phyloP scores from a whole-genome alignment of 805 yeast genomes.

The Myxozyma neotropica region DNA sequence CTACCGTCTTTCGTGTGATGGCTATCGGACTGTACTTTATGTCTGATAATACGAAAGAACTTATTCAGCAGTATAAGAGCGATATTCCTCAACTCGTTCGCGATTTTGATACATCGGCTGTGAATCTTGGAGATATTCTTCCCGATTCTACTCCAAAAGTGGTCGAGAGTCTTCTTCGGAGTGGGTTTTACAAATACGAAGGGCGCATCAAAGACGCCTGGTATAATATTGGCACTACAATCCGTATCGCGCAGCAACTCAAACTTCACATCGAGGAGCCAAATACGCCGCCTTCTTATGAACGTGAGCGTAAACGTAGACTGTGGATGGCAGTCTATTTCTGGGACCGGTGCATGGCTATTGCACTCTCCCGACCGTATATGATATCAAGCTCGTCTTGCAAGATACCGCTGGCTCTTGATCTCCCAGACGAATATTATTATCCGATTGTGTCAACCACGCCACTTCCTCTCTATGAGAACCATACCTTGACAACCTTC shows the following conservation, averaged over 20 bases:
- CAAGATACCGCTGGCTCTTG: constrained; percentile 25
- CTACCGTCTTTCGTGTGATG: constrained; percentile 23
- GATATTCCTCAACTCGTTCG: constrained; percentile 2
- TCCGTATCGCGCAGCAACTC: constrained; percentile 30
- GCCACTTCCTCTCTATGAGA: neutral
- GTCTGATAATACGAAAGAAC: constrained; percentile 12
- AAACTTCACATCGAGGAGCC: constrained; percentile 27
- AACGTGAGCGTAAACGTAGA: constrained; percentile 26
- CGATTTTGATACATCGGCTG: constrained; percentile 20
- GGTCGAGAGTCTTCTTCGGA: constrained; percentile 6
- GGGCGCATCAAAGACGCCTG: constrained; percentile 25
- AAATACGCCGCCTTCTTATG: constrained; percentile 19
- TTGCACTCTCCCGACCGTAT: constrained; percentile 25
- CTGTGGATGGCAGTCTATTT: constrained; percentile 28
- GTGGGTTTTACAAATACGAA: constrained; percentile 24
- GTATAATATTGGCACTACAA: constrained; percentile 20
- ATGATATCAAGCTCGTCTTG: constrained; percentile 22
- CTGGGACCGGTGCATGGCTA: constrained; percentile 28
- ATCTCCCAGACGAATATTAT: constrained; percentile 21
- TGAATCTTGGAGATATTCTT: constrained; percentile 17
- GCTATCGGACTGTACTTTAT: constrained; percentile 20
- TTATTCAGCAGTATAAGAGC: constrained; percentile 10
- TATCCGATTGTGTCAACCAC: constrained; percentile 15
- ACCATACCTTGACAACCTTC: constrained; percentile 5
- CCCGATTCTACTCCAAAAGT: constrained; percentile 26